Base-by-base conservation (phyloP, 805 yeast species). In the Metschnikowia hibisci region DNA sequence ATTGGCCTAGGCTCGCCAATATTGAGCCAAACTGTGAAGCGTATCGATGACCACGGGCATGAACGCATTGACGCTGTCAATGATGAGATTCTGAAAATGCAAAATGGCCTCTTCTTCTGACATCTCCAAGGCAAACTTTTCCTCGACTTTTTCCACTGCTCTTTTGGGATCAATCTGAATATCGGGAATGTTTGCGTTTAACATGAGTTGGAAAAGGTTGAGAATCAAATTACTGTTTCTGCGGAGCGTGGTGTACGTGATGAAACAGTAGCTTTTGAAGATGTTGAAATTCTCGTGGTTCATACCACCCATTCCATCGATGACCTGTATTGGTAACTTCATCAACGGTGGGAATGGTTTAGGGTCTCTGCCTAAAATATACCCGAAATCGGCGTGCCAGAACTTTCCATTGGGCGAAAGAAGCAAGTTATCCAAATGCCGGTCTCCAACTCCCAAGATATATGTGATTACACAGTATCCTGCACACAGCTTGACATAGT, bases 321-420 rank as follows among this genome's bases (percentile, higher is more conserved):
- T 86, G 13, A 93, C 84, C 63, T 93, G 99, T 32, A 93, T 93
- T 0, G 99, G 99, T 30, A 93, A 69, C 58, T 93, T 93, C 97
- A 93, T 93, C 66, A 91, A 73, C 1, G 99, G 99, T 11, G 99
- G 98, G 66, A 93, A 93, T 11, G 98, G 98, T 61, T 93, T 93
- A 2, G 99, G 99, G 62, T 93, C 99, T 41, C 90, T 82, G 0
- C 99, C 99, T 42, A 93, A 68, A 39, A 93, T 91, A 57, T 93
- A 93, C 1, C 99, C 99, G 63, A 87, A 93, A 64, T 93, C 99
- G 1, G 96, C 97, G 64, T 93, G 99, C 78, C 95, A 91, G 60
- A 93, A 93, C 54, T 81, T 87, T 83, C 75, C 91, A 84, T 49
- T 68, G 49, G 81, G 88, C 40, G 82, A 85, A 30, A 87, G 74